Conservation (phyloP, 1,284 basidiomycete species). For the Microbotryum silenes-acaulis region DNA sequence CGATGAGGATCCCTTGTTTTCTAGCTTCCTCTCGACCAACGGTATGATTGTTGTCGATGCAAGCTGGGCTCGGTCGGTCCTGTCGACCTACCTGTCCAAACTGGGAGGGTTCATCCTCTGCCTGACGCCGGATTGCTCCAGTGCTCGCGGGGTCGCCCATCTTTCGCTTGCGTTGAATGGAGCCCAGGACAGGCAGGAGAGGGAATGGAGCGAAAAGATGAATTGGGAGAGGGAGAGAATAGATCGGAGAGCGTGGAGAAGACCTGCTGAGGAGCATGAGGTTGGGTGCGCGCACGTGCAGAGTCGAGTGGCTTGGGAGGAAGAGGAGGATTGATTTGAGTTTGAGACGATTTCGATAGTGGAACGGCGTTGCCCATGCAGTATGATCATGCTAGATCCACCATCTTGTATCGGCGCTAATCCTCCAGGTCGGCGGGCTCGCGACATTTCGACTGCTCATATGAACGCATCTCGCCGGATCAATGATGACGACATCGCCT, state of each 20-base stretch:
- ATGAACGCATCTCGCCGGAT: too few species aligned
- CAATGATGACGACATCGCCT: too few species aligned
- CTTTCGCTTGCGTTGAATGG: not conserved
- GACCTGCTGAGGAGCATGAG: conserved; percentile 3
- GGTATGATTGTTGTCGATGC: not conserved
- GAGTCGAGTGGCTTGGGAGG: conserved; percentile 7
- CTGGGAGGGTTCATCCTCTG: conserved; percentile 13
- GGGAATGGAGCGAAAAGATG: conserved; percentile 11
- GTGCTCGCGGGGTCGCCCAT: conserved; percentile 20
- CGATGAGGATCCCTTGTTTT: not conserved
- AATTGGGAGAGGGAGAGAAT: conserved; percentile 10
- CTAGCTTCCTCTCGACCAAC: not conserved
- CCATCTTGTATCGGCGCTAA: too few species aligned
- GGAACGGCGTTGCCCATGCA: too few species aligned
- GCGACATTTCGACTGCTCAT: too few species aligned
- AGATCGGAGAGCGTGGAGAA: conserved; percentile 3
- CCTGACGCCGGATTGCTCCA: conserved; percentile 15
- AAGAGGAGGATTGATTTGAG: not conserved
- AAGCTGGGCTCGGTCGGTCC: not conserved
- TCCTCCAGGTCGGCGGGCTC: too few species aligned
- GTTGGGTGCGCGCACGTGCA: conserved; percentile 16
- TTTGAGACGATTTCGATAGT: not conserved
- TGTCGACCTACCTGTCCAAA: not conserved
- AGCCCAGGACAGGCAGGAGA: conserved; percentile 3
- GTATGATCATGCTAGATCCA: too few species aligned